Base-by-base conservation (phyloP, 2,329 filamentous ascomycete genomes). In the Sphaceloma murrayae region DNA sequence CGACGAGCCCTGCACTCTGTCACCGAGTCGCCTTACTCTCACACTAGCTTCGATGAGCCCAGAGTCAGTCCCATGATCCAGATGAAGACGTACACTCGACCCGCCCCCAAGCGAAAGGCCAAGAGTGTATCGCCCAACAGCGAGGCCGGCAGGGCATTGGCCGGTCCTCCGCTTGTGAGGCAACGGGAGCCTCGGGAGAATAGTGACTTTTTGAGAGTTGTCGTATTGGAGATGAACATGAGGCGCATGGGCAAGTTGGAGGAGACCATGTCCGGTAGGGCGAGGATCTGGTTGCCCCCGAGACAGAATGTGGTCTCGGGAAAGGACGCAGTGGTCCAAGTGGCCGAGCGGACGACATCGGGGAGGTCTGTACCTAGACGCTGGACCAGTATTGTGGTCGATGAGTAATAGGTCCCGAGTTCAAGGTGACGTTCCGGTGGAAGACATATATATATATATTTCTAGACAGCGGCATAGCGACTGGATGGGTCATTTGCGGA, bases 161-260 rank as follows among this genome's bases (percentile, higher is more conserved):
- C 59, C 4, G 45, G 19, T 11, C 46, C 49, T 9, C 52, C 42
- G n/a, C 51, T 46, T 8, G 65, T 69, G 11, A 70, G 75, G 8
- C 74, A 75, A 52, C 68, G 77, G n/a, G 77, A 80, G 53, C 72
- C 74, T 19, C 66, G 77, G 40, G 77, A 80, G 54, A 80, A 80
- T 57, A 67, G 71, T 51, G 70, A 80, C 53, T 80, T 80, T 56
- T 60, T 80, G 34, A 70, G 77, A 26, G 70, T 80, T 51, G 74
- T 79, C 11, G 77, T 80, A 8, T 64, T 80, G 36, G 77, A 80
- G 59, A 78, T 80, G 75, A 79, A 80, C 57, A 80, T 80, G 77
- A 69, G 76, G 27, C 69, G 76, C 32, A 67, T 66, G 48, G 77
- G 77, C 45, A 80, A 80, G 60, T 62, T 80, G 33, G 74, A 75